Base-by-base conservation (phyloP, 306 rosid species). In the Sesbania bispinosa region DNA sequence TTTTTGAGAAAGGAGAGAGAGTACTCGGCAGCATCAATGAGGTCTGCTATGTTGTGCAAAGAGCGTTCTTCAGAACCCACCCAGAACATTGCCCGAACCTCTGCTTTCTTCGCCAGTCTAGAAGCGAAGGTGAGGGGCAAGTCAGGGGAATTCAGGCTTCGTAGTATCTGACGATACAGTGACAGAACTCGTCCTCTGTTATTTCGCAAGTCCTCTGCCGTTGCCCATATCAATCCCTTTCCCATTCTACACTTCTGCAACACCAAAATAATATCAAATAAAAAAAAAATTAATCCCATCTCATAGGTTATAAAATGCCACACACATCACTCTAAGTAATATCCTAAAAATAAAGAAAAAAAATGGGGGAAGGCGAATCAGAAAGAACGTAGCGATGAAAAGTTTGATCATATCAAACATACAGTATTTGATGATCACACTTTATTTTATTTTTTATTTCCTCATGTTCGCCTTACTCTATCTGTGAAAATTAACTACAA, bases 11-110 rank as follows among this genome's bases (percentile, higher is more conserved):
- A 87, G 15, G 92, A 86, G 3, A 92, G 92, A 46, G 98, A 88
- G 87, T 87, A 89, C 59, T 90, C 78, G 0, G 96, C 96, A 13
- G 84, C 88, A 73, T 88, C 92, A 23, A 93, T 67, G 61, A 90
- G 94, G 18, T 90, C 98, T 0, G 85, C 80, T 29, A 88, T 93
- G 80, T 90, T 88, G 82, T 88, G 96, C 21, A 85, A 69, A 1
- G 96, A 86, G 0, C 87, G 83, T 79, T 93, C 98, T 27, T 90
- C 96, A 10, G 94, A 84, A 73, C 87, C 97, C 62, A 93, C 74
- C 81, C 88, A 45, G 81, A 93, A 93, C 77, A 90, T 86, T 55
- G 81, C 83, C 7, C 86, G 96, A 30, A 54, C 86, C 77, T 80
- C 80, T 0, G 81, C 88, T 69, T 90, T 93, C 89, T 83, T 87